These are phyloP conservation scores for Phytophthora tentaculata DNA, from an alignment of 352 stramenopile genomes.

Conservation along the genomic window DNA sequence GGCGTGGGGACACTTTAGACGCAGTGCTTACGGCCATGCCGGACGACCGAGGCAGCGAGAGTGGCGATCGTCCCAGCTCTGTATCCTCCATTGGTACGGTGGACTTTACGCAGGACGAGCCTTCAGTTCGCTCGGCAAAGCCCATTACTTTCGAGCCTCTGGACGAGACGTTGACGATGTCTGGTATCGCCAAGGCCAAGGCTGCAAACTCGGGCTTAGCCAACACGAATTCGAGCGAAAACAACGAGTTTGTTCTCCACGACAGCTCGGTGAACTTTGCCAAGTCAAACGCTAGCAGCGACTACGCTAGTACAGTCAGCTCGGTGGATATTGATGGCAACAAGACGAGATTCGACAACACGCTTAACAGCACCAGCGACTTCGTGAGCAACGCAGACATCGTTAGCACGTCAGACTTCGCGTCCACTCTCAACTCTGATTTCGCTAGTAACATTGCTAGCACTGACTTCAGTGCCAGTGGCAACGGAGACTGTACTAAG, in stretches of 20 bases:
- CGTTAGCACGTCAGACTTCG: slow-evolving; percentile 21
- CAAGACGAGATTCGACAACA: slow-evolving; percentile 32
- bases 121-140: slow-evolving; percentile 36
- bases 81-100: slow-evolving; percentile 65
- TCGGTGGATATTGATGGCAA: slow-evolving; percentile 44
- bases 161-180: slow-evolving; percentile 48
- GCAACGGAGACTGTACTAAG: slow-evolving; percentile 27
- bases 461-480: slow-evolving; percentile 21
- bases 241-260: slow-evolving; percentile 37
- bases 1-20: slow-evolving; percentile 38
- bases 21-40: slow-evolving; percentile 32
- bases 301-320: slow-evolving; percentile 40
- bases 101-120: slow-evolving; percentile 54
- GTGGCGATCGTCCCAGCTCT: slow-evolving; percentile 34
- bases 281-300: slow-evolving; percentile 30
- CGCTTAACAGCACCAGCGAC: slow-evolving; percentile 17
- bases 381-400: slow-evolving; percentile 25
- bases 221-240: slow-evolving; percentile 33
- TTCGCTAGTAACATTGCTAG: slow-evolving; percentile 15
- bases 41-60: slow-evolving; percentile 30
- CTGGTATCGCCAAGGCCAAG: slow-evolving; percentile 29
- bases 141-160: slow-evolving; percentile 37
- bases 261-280: slow-evolving; percentile 34
- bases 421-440: slow-evolving; percentile 16
- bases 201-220: slow-evolving; percentile 3